Evolutionary conservation across 208 protist species (phyloP).

Genomic region (Leptomonas seymouri): DNA sequence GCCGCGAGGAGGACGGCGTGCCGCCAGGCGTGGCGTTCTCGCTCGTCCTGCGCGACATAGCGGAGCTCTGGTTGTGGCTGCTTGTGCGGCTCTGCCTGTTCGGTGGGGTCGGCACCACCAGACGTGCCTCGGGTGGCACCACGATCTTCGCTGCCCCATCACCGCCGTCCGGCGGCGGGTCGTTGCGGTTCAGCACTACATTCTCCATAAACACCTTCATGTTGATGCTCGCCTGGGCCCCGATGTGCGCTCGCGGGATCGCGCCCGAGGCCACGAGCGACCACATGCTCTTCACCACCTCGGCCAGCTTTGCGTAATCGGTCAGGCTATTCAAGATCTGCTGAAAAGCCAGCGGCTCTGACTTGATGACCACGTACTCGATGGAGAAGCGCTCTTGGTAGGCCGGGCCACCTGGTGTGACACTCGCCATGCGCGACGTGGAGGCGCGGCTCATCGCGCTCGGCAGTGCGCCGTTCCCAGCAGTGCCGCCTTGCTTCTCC

Average conservation of each 20-base stretch:
- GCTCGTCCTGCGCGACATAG: background rate
- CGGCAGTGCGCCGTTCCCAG: background rate
- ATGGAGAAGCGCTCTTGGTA: conserved; percentile 74
- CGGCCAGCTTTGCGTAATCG: conserved; percentile 31
- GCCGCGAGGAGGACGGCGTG: background rate
- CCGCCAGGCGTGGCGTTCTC: background rate
- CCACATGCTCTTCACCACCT: conserved; percentile 67
- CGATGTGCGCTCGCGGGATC: conserved; percentile 42
- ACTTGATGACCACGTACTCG: conserved; percentile 55
- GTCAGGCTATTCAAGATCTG: conserved; percentile 35
- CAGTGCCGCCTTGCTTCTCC: conserved; percentile 2
- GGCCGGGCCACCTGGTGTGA: conserved; percentile 10
- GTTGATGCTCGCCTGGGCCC: conserved; percentile 28
- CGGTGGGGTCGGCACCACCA: conserved; percentile 1
- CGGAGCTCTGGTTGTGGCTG: background rate
- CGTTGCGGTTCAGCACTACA: conserved; percentile 36
- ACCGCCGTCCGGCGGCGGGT: conserved; percentile 21
- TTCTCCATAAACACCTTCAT: conserved; percentile 63
- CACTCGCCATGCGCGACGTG: conserved; percentile 16
- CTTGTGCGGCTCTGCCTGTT: background rate
- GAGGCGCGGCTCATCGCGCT: background rate
- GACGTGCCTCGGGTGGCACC: conserved; percentile 32
- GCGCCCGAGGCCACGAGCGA: conserved; percentile 40
- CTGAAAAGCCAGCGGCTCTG: conserved; percentile 49
- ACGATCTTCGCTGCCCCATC: conserved; percentile 27